A percentile compares a stretch with the other conserved stretches of the same genome.
Conservation (phyloP, 306 rosid genomes). For the Fagus sylvatica region DNA sequence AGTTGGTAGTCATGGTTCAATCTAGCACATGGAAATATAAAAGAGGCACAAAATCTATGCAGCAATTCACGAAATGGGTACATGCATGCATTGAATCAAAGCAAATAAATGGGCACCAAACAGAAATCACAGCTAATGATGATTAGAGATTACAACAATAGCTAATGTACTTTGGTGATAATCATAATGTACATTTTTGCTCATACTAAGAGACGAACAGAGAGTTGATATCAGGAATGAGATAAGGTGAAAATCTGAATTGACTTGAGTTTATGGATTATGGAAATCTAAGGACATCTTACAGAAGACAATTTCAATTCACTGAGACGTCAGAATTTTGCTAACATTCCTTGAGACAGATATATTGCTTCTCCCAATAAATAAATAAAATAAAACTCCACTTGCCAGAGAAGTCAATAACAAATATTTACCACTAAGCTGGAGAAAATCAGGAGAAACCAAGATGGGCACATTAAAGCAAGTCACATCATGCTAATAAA, state of each 20-base stretch:
- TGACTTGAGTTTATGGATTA: neutral
- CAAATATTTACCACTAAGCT: neutral
- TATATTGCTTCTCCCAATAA: neutral
- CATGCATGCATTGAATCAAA: neutral
- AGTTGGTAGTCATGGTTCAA: neutral
- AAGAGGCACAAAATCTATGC: neutral
- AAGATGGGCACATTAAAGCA: neutral
- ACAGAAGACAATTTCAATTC: neutral
- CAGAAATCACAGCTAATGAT: neutral
- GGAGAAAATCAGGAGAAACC: neutral
- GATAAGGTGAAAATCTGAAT: neutral
- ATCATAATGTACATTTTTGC: neutral
- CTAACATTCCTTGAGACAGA: neutral
- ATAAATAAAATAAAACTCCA: neutral
- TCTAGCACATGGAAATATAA: neutral
- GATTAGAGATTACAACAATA: too few species aligned
- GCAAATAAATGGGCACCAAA: conserved; percentile 1
- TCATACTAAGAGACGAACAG: neutral
- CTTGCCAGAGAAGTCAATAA: neutral
- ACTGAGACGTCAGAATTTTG: neutral
- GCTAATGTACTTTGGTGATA: neutral
- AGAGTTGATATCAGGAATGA: neutral
- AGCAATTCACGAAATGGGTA: neutral
- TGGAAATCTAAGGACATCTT: neutral
- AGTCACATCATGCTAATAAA: neutral